A percentile compares a stretch with the other conserved stretches of the same genome.
Evolutionary conservation across 2,329 filamentous ascomycete species (phyloP).

Genomic region (Neonectria punicea): DNA sequence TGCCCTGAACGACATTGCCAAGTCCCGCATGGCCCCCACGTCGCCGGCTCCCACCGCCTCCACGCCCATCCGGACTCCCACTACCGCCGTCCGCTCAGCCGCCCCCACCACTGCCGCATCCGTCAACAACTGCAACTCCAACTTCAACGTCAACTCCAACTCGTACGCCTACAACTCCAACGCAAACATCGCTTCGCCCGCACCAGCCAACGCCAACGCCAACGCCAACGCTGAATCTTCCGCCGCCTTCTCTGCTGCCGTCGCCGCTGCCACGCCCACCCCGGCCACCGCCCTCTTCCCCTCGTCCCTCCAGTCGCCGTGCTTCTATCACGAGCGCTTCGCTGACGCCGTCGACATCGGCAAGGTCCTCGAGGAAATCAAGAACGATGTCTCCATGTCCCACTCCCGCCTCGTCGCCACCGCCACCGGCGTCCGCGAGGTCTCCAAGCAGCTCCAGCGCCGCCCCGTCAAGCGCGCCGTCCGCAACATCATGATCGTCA

Average conservation of each 20-base stretch:
- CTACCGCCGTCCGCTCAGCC: conserved; percentile 30
- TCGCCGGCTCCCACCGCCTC: conserved; percentile 14
- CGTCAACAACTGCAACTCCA: conserved; percentile 26
- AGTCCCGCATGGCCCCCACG: conserved; percentile 49
- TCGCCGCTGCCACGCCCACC: conserved; percentile 27
- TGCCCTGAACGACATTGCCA: conserved; percentile 65
- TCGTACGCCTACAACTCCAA: conserved; percentile 10
- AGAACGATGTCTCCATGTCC: conserved; percentile 87
- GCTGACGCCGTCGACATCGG: conserved; percentile 96
- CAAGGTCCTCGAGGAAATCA: conserved; percentile 94
- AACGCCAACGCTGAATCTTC: conserved; percentile 4
- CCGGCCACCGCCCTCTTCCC: conserved; percentile 29
- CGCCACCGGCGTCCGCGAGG: conserved; percentile 92
- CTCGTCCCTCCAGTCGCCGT: conserved; percentile 82
- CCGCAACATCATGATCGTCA: conserved; percentile 96
- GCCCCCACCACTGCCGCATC: conserved; percentile 16
- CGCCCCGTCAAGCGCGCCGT: conserved; percentile 93
- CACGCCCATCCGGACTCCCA: conserved; percentile 31
- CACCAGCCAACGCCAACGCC: conserved; percentile 14
- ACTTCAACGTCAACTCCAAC: conserved; percentile 13
- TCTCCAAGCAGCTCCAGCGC: conserved; percentile 93
- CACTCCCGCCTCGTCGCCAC: conserved; percentile 96
- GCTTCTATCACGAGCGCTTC: conserved; percentile 97
- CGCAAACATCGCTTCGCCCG: neutral
- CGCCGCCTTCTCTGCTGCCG: neutral